Conservation (phyloP, 2,329 filamentous ascomycete genomes). For the Fusarium protoensiforme region DNA sequence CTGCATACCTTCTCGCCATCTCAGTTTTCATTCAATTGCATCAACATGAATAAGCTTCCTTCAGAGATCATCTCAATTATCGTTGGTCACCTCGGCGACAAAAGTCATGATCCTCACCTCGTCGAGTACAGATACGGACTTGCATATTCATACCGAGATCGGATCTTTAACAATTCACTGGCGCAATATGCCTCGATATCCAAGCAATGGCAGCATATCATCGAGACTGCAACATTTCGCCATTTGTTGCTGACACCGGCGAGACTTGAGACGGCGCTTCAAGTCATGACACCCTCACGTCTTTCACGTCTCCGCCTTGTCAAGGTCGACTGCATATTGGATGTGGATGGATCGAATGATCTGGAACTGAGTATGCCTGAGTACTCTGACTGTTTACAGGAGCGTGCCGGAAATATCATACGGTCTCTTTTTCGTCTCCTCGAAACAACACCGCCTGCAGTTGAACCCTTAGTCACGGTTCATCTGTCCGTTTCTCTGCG, state of each 20-base stretch:
- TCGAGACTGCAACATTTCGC: background rate
- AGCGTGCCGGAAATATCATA: background rate
- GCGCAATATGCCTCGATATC: background rate
- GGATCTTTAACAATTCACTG: background rate
- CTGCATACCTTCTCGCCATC: background rate
- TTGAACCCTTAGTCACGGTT: background rate
- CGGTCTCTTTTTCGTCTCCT: background rate
- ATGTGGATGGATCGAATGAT: background rate
- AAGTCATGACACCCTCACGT: background rate
- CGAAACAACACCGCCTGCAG: background rate
- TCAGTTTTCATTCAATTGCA: background rate
- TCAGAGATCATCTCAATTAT: background rate
- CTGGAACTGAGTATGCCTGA: background rate
- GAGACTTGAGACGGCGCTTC: background rate
- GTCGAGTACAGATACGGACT: background rate
- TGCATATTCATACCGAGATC: background rate
- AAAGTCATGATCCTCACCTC: background rate
- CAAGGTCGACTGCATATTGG: background rate
- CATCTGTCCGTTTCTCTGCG: background rate
- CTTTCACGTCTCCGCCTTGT: background rate
- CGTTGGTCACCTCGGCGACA: background rate
- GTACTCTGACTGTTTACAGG: background rate
- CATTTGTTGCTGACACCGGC: background rate
- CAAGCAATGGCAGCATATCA: background rate
- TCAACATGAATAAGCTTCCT: too few relatives aligned